A percentile compares a stretch with the other conserved stretches of the same genome.
Evolutionary conservation across 83 land plant genomes (phyloP).

Genomic region (Diphasiastrum complanatum): DNA sequence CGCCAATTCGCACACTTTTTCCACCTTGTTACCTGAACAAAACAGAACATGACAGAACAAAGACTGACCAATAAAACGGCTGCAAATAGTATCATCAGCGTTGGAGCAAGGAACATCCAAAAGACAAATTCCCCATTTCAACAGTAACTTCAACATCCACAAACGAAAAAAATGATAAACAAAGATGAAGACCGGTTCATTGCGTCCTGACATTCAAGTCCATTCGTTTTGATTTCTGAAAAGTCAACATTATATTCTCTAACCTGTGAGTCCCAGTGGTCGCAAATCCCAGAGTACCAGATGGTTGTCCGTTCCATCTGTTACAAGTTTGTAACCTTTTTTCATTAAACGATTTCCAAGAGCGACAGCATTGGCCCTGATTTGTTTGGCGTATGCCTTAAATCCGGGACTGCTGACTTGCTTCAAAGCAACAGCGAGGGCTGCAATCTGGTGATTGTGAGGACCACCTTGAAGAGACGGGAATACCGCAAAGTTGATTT

Average conservation of each 20-base stretch:
- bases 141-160: no score
- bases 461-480: conserved; percentile 12
- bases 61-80: no score
- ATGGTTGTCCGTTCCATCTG: conserved; percentile 20
- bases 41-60: background rate
- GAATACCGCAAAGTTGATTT: conserved; percentile 14
- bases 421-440: conserved; percentile 18
- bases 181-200: no score
- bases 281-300: conserved; percentile 14
- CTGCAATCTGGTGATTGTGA: conserved; percentile 20
- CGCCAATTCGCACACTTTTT: conserved; percentile 6
- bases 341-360: conserved; percentile 4
- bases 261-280: conserved; percentile 15
- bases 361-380: conserved; percentile 15
- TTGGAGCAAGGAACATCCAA: no score
- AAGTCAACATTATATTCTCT: background rate
- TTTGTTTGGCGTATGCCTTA: conserved; percentile 14
- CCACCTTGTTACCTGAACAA: conserved; percentile 19
- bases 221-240: no score
- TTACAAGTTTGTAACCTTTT: conserved; percentile 13
- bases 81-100: no score
- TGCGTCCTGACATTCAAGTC: no score
- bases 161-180: no score
- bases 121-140: no score
- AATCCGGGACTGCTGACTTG: conserved; percentile 12